Evolutionary conservation across 306 rosid genomes (phyloP).

Genomic region (Malus asiatica): DNA sequence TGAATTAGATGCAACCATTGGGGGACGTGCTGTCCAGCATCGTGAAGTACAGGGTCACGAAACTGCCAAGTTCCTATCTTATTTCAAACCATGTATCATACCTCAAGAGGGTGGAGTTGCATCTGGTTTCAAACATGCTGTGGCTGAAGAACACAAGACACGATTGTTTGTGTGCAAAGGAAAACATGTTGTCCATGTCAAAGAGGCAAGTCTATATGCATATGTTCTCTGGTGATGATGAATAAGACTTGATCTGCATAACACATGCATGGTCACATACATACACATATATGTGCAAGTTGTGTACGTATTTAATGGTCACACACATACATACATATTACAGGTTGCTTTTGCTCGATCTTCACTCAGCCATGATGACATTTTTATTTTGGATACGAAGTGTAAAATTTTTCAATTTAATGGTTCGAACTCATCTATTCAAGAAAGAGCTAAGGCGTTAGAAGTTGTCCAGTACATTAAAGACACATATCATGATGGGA

Average conservation of each 20-base stretch:
- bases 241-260: constrained; percentile 12
- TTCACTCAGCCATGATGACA: constrained; percentile 86
- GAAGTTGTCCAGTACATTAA: constrained; percentile 93
- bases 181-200: constrained; percentile 89
- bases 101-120: constrained; percentile 94
- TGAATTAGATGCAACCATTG: constrained; percentile 94
- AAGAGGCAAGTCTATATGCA: constrained; percentile 68
- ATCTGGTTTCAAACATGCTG: constrained; percentile 88
- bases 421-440: constrained; percentile 86
- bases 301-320: background rate
- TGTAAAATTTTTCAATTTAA: constrained; percentile 92
- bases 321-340: background rate
- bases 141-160: constrained; percentile 75
- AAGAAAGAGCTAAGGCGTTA: constrained; percentile 97
- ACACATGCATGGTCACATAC: background rate
- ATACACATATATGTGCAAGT: background rate
- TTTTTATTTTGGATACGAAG: constrained; percentile 85
- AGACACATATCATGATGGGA: constrained; percentile 91
- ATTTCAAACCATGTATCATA: constrained; percentile 92
- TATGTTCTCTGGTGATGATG: constrained; percentile 21
- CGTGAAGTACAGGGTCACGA: constrained; percentile 97
- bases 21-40: constrained; percentile 98
- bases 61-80: constrained; percentile 81
- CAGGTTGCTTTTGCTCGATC: constrained; percentile 87
- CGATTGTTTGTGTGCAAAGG: constrained; percentile 81